Evolutionary conservation across 768 basidiomycete species (phyloP).

Genomic region (Termitomyces sp.): DNA sequence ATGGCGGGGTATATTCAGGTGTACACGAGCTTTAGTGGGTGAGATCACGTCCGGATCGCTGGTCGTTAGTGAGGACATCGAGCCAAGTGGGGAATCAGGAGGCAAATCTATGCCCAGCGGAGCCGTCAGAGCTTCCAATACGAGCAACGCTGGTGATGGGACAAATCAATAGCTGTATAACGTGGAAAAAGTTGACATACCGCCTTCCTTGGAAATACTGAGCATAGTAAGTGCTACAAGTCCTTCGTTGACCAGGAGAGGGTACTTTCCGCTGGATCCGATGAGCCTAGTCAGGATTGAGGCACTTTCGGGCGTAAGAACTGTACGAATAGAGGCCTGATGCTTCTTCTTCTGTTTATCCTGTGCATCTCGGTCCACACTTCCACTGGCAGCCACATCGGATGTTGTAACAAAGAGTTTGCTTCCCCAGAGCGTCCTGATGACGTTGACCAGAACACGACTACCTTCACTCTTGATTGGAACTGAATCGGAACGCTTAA

Average conservation of each 20-base stretch:
- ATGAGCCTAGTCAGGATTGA: conserved; percentile 66
- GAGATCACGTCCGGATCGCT: conserved; percentile 45
- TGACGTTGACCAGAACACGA: conserved; percentile 79
- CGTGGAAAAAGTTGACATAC: conserved; percentile 33
- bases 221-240: conserved; percentile 78
- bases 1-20: conserved; percentile 40
- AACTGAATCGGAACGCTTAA: conserved; percentile 73
- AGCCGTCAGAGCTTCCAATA: conserved; percentile 52
- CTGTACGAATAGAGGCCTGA: conserved; percentile 43
- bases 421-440: conserved; percentile 70
- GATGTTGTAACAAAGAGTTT: conserved; percentile 26
- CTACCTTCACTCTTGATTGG: conserved; percentile 88
- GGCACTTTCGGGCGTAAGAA: conserved; percentile 50
- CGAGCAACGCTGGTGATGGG: conserved; percentile 45
- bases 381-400: conserved; percentile 17
- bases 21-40: conserved; percentile 29
- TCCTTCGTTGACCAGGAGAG: conserved; percentile 84
- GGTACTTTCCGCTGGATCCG: conserved; percentile 72
- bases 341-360: conserved; percentile 45
- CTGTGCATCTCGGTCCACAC: conserved; percentile 24
- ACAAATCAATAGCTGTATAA: background rate
- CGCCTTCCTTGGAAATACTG: conserved; percentile 57
- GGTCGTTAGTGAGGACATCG: conserved; percentile 29
- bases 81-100: conserved; percentile 25
- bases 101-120: conserved; percentile 39